Conservation (phyloP, 176 grass and related monocot species). For the Triticum monococcum region DNA sequence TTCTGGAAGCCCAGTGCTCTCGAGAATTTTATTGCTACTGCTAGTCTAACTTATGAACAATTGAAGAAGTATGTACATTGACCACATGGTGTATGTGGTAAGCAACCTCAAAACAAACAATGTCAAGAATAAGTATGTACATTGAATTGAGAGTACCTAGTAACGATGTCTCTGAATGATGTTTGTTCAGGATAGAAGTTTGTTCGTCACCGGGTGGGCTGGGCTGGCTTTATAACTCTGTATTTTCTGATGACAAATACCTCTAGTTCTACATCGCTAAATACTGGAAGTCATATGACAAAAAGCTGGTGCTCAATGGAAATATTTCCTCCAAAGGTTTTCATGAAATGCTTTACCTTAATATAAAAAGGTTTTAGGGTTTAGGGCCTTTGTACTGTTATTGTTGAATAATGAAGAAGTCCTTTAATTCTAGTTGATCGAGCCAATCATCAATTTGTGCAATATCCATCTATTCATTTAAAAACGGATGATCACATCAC, state of each 20-base stretch:
- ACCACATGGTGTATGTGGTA: no score
- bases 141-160: background rate
- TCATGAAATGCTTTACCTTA: background rate
- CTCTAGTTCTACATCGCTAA: background rate
- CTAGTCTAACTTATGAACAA: background rate
- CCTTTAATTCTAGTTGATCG: constrained; percentile 9
- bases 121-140: background rate
- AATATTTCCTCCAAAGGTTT: background rate
- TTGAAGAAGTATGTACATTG: background rate
- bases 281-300: background rate
- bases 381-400: background rate
- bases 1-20: background rate
- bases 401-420: background rate
- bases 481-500: background rate
- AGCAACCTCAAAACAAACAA: no score
- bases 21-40: background rate
- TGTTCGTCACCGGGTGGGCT: background rate
- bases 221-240: background rate
- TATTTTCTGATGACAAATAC: background rate
- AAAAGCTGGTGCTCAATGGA: background rate
- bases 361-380: background rate
- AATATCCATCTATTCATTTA: background rate
- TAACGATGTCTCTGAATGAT: background rate
- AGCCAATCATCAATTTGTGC: background rate
- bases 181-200: background rate